Evolutionary conservation across 2,329 filamentous ascomycete genomes (phyloP).

Genomic region (Chrysoporthe deuterocubensis): DNA sequence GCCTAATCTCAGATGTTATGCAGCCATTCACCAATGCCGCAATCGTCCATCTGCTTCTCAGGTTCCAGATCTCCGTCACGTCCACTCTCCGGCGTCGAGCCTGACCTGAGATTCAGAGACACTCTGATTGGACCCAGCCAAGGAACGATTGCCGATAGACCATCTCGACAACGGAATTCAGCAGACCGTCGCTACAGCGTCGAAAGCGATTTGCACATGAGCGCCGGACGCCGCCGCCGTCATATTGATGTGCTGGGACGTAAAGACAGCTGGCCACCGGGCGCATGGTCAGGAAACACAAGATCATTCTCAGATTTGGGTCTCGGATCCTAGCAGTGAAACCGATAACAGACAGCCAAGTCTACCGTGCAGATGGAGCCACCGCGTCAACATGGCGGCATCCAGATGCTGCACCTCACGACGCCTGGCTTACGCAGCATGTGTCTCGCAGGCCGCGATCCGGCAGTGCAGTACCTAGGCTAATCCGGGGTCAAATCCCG

Average conservation of each 20-base stretch:
- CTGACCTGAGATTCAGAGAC: slow-evolving; percentile 1
- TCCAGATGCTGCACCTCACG: slow-evolving; percentile 16
- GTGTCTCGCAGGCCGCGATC: slow-evolving; percentile 2
- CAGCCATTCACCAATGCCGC: not conserved
- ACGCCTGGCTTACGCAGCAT: slow-evolving; percentile 6
- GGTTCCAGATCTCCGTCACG: not conserved
- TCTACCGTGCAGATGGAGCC: not conserved
- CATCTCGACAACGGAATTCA: slow-evolving; percentile 8
- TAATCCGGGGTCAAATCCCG: slow-evolving; percentile 2
- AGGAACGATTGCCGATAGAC: slow-evolving; percentile 1
- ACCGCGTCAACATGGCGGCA: slow-evolving; percentile 1
- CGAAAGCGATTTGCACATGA: slow-evolving; percentile 11
- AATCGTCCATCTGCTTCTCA: not conserved
- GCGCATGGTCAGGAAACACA: slow-evolving; percentile 21
- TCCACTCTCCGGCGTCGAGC: not conserved
- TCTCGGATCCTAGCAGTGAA: slow-evolving; percentile 21
- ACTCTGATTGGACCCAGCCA: slow-evolving; percentile 13
- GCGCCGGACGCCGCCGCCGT: slow-evolving; percentile 11
- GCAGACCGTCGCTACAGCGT: slow-evolving; percentile 1
- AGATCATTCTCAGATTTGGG: slow-evolving; percentile 21
- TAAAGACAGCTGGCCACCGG: slow-evolving; percentile 12
- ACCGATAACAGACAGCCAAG: too few relatives aligned
- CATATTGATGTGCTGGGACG: not conserved
- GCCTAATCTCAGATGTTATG: too few relatives aligned
- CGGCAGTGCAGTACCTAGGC: not conserved